Conservation (phyloP, 805 yeast species). For the Candida dajiaensis region DNA sequence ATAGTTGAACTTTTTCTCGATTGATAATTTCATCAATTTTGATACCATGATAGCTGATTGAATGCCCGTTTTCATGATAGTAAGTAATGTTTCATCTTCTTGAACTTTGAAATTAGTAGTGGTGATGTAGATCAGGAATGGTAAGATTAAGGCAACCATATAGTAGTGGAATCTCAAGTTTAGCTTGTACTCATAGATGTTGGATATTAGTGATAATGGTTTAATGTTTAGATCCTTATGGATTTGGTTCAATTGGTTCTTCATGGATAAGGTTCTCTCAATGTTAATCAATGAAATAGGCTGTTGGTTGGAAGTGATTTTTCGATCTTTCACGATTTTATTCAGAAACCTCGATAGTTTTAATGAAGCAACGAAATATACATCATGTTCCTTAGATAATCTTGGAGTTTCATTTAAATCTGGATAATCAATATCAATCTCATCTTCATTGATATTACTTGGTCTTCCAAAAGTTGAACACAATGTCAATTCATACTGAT, state of each 20-base stretch:
- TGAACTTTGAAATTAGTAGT: slow-evolving; percentile 29
- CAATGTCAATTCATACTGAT: slow-evolving; percentile 34
- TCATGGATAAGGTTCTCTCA: slow-evolving; percentile 34
- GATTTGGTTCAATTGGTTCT: slow-evolving; percentile 29
- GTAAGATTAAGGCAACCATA: slow-evolving; percentile 36
- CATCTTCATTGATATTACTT: slow-evolving; percentile 38
- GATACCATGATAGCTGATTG: slow-evolving; percentile 35
- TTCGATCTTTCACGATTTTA: slow-evolving; percentile 35
- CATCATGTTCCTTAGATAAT: slow-evolving; percentile 22
- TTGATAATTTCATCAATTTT: slow-evolving; percentile 30
- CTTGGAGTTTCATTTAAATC: slow-evolving; percentile 12
- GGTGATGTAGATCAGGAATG: slow-evolving; percentile 36
- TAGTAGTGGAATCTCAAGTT: slow-evolving; percentile 37
- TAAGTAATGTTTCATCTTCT: slow-evolving; percentile 37
- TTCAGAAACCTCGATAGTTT: slow-evolving; percentile 33
- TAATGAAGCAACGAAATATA: slow-evolving; percentile 29
- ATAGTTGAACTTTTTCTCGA: slow-evolving; percentile 27
- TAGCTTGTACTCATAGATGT: slow-evolving; percentile 36
- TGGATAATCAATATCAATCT: slow-evolving; percentile 38
- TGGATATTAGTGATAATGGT: slow-evolving; percentile 18
- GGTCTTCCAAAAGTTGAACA: slow-evolving; percentile 43
- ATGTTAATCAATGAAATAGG: slow-evolving; percentile 35
- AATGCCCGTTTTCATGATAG: slow-evolving; percentile 34
- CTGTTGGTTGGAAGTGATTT: slow-evolving; percentile 28
- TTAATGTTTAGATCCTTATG: slow-evolving; percentile 29